Percentiles rank a stretch among this genome's conserved stretches.
Conservation (phyloP, 768 basidiomycete species). For the Termitomyces titanicus region DNA sequence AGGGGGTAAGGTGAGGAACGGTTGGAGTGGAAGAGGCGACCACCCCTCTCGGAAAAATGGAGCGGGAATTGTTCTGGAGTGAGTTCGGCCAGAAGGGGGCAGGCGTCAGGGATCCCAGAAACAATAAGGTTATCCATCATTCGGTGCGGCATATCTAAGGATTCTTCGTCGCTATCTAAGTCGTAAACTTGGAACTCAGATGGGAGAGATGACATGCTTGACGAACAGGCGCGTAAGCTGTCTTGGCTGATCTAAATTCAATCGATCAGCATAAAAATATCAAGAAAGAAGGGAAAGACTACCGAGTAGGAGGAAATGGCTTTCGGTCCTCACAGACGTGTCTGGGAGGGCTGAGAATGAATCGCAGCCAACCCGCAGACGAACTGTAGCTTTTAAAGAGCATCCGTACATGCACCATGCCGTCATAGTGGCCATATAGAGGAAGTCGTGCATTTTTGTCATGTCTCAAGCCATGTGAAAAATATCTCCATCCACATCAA, state of each 20-base stretch:
- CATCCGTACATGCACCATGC: not conserved
- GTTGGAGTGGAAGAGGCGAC: slow-evolving; percentile 68
- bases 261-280: not conserved
- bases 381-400: not conserved
- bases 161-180: slow-evolving; percentile 21
- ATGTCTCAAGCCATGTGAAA: not conserved
- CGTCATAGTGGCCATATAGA: not conserved
- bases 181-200: slow-evolving; percentile 12
- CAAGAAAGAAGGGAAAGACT: not conserved
- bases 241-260: not conserved
- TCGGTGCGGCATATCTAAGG: not conserved
- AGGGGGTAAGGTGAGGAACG: slow-evolving; percentile 62
- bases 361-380: not conserved
- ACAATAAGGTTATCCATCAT: not conserved
- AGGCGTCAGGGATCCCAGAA: slow-evolving; percentile 7
- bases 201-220: slow-evolving; percentile 6
- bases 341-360: not conserved
- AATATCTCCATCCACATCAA: not conserved
- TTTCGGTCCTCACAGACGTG: not conserved
- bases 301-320: not conserved
- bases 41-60: slow-evolving; percentile 56
- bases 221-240: not conserved
- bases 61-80: slow-evolving; percentile 48
- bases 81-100: slow-evolving; percentile 33
- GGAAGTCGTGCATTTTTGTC: not conserved